Base-by-base conservation (phyloP, 306 rosid species). In the Vachellia pachyceras region DNA sequence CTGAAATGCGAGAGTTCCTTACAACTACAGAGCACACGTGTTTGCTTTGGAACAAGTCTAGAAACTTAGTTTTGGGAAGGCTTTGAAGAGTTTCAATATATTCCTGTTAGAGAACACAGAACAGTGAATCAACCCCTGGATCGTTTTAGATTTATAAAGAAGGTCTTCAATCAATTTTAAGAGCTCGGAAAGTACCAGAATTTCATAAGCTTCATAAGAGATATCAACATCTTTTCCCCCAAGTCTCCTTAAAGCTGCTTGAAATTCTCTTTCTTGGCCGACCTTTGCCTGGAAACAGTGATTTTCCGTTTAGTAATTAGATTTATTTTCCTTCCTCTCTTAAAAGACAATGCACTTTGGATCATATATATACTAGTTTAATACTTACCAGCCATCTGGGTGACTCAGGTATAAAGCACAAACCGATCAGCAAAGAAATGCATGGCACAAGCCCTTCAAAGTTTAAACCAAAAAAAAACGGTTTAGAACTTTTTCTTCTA, bases 361-460 rank as follows among this genome's bases (percentile, higher is more conserved):
- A 5, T 17, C 80, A 80, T 52, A n/a, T 55, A 76, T 69, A 46
- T 13, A 79, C 33, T 33, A 55, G 40, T 10, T 41, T 10, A 84
- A 67, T 77, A 33, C 72, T 78, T 85, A 90, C 97, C 86, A 90
- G 88, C 98, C 97, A 94, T 89, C 96, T 90, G 10, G 98, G 98
- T 15, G 97, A 94, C 87, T 94, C 92, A 18, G 93, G 95, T 78
- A 92, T 87, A 84, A n/a, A n/a, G n/a, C n/a, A n/a, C n/a, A n/a
- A n/a, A n/a, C n/a, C n/a, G n/a, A n/a, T n/a, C n/a, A n/a, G n/a
- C n/a, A n/a, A 92, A 70, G 41, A 77, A 79, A 88, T 63, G 86
- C 91, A 93, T n/a, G 97, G 97, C 67, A 87, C 80, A 57, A 87
- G 82, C 79, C 92, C 97, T 93, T 82, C 84, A 86, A 63, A 80